Evolutionary conservation across 1,284 basidiomycete genomes (phyloP), one percentile per base, ranked within the genome.

Genomic region (Psilocybe mexicana): DNA sequence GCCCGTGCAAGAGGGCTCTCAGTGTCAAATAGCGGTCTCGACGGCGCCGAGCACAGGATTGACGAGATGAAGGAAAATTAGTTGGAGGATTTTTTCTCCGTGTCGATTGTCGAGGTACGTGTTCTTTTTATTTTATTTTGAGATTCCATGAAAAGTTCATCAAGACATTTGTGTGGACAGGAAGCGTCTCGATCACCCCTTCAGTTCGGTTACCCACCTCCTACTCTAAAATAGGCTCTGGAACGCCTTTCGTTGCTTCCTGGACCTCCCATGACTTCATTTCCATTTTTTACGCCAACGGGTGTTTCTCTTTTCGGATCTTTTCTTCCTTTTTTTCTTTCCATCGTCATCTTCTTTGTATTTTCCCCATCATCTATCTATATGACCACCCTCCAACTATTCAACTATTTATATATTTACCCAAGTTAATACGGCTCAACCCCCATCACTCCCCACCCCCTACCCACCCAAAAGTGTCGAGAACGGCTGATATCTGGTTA

Each of bases 31-130:
- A 52, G 66, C 53, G 59, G 53, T n/a, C 54, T 67, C 10, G 60
- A 55, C 50, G 66, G 67, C 5, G 62, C 50, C 4, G 61, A 63
- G 35, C 54, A 67, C 28, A 67, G 61, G 52, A 74, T 75, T 28
- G 72, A 74, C 49, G 74, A 72, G 47, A 72, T 74, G 69, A 76
- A 73, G 53, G 73, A 74, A 57, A 72, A 72, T 61, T 74, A 53
- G 46, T 11, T 18, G 43, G 23, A 24, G 25, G 30, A 6, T 23
- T 30, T 25, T n/a, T 26, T 25, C 14, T n/a, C 25, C 26, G 2
- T n/a, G 25, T 36, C 11, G 14, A 36, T 54, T 7, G 5, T 40
- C n/a, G 42, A 24, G 38, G 38, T 48, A 40, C 30, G 42, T 5
- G 36, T 28, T 23, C 7, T 6, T 0, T 28, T 14, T 26, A 25